Evolutionary conservation across 805 yeast genomes (phyloP).

Genomic region (Cyberlindnera galapagoensis): DNA sequence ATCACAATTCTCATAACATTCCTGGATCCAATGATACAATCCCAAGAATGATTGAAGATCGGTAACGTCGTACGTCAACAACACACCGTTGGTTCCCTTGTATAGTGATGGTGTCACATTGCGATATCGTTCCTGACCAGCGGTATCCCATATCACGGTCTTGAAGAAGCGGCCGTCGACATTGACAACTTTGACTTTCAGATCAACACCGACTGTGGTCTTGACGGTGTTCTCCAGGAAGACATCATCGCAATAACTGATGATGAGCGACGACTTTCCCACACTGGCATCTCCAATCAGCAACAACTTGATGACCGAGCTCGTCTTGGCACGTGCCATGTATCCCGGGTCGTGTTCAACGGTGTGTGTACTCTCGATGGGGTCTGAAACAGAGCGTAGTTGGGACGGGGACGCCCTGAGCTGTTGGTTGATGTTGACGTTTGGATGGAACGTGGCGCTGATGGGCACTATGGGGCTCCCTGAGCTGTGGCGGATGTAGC

Average conservation of each 20-base stretch:
- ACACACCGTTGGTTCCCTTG: slow-evolving; percentile 40
- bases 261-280: slow-evolving; percentile 41
- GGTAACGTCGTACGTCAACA: slow-evolving; percentile 39
- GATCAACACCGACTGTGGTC: slow-evolving; percentile 41
- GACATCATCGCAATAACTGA: slow-evolving; percentile 35
- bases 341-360: slow-evolving; percentile 19
- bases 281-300: slow-evolving; percentile 42
- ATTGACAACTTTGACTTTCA: slow-evolving; percentile 36
- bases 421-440: slow-evolving; percentile 19
- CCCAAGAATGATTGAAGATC: slow-evolving; percentile 30
- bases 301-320: slow-evolving; percentile 29
- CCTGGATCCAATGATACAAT: slow-evolving; percentile 35
- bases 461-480: slow-evolving; percentile 26
- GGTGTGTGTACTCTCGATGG: slow-evolving; percentile 8
- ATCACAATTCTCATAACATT: slow-evolving; percentile 32
- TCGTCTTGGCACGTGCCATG: slow-evolving; percentile 10
- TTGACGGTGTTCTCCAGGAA: slow-evolving; percentile 28
- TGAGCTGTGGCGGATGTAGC: slow-evolving; percentile 15
- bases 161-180: slow-evolving; percentile 38
- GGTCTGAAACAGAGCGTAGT: slow-evolving; percentile 12
- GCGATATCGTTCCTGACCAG: slow-evolving; percentile 44
- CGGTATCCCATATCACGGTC: slow-evolving; percentile 44
- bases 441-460: slow-evolving; percentile 18
- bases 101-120: slow-evolving; percentile 39
- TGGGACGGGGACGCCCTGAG: slow-evolving; percentile 6